Evolutionary conservation across 192 early-diverging fungal genomes (phyloP).

Genomic region (Coemansia sp.): DNA sequence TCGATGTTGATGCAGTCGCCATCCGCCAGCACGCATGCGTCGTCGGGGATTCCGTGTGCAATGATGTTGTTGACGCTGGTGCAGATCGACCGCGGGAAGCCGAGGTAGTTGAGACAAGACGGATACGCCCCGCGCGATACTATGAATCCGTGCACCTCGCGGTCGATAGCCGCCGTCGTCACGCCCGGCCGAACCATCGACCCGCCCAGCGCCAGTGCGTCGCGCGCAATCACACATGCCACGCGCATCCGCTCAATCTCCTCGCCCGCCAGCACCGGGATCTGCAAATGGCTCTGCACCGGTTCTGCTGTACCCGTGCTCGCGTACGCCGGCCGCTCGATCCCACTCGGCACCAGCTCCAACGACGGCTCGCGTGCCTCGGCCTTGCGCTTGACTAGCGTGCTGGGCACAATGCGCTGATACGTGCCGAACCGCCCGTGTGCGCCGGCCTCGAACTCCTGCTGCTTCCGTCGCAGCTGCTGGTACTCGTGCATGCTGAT

Average conservation of each 20-base stretch:
- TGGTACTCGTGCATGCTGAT: neutral
- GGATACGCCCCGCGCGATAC: slow-evolving; percentile 64
- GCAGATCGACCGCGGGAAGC: slow-evolving; percentile 75
- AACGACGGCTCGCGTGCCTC: slow-evolving; percentile 28
- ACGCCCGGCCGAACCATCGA: slow-evolving; percentile 52
- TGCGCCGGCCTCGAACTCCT: neutral
- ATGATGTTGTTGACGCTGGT: slow-evolving; percentile 86
- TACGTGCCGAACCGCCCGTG: slow-evolving; percentile 24
- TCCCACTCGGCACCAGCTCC: slow-evolving; percentile 39
- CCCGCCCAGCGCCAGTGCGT: slow-evolving; percentile 59
- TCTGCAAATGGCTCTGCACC: slow-evolving; percentile 31
- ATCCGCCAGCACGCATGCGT: slow-evolving; percentile 57
- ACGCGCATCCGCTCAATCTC: slow-evolving; percentile 51
- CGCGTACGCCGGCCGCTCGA: slow-evolving; percentile 63
- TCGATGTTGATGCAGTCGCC: slow-evolving; percentile 83
- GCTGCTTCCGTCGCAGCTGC: neutral
- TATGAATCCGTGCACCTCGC: slow-evolving; percentile 58
- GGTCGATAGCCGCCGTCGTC: slow-evolving; percentile 58
- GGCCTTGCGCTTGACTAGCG: slow-evolving; percentile 26
- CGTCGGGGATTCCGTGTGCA: slow-evolving; percentile 72
- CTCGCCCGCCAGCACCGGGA: slow-evolving; percentile 46
- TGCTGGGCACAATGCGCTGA: slow-evolving; percentile 30
- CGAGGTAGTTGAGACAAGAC: slow-evolving; percentile 76
- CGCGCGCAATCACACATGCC: slow-evolving; percentile 60
- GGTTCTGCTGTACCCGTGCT: slow-evolving; percentile 48